Evolutionary conservation across 495 filamentous ascomycete species (phyloP).

Genomic region (Lophium mytilinum): DNA sequence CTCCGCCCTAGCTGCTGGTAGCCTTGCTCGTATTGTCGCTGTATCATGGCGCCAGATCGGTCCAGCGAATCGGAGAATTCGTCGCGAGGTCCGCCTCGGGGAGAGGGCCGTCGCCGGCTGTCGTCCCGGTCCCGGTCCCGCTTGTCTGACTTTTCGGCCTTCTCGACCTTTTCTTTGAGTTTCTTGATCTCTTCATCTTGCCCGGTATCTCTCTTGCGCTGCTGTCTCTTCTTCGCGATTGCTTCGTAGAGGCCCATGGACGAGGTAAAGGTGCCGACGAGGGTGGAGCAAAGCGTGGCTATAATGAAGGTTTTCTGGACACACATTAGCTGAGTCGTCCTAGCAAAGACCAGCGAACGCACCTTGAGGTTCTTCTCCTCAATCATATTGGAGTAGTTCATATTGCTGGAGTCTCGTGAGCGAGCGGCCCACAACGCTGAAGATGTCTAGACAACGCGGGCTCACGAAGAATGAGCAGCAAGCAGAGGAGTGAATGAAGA

Average conservation of each 20-base stretch:
- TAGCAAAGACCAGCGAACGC: not conserved
- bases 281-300: slow-evolving; percentile 29
- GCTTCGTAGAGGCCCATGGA: slow-evolving; percentile 28
- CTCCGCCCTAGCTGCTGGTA: slow-evolving; percentile 23
- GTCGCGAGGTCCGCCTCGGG: not conserved
- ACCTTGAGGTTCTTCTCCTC: slow-evolving; percentile 32
- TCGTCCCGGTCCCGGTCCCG: slow-evolving; percentile 1
- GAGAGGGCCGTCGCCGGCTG: not conserved
- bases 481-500: too few species aligned
- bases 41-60: slow-evolving; percentile 24
- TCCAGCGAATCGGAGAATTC: slow-evolving; percentile 13
- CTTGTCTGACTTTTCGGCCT: slow-evolving; percentile 6
- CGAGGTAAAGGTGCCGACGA: slow-evolving; percentile 30
- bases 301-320: slow-evolving; percentile 32
- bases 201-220: slow-evolving; percentile 22
- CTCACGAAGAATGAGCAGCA: too few species aligned
- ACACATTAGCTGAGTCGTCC: not conserved
- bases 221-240: slow-evolving; percentile 17
- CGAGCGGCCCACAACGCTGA: not conserved
- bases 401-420: slow-evolving; percentile 1
- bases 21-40: slow-evolving; percentile 25
- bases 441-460: too few species aligned
- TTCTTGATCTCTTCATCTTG: slow-evolving; percentile 33
- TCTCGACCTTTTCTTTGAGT: slow-evolving; percentile 39
- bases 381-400: slow-evolving; percentile 31